Evolutionary conservation across 139 green algal genomes (phyloP), one percentile per base, ranked within the genome.

Genomic region (Haematococcus lacustris): DNA sequence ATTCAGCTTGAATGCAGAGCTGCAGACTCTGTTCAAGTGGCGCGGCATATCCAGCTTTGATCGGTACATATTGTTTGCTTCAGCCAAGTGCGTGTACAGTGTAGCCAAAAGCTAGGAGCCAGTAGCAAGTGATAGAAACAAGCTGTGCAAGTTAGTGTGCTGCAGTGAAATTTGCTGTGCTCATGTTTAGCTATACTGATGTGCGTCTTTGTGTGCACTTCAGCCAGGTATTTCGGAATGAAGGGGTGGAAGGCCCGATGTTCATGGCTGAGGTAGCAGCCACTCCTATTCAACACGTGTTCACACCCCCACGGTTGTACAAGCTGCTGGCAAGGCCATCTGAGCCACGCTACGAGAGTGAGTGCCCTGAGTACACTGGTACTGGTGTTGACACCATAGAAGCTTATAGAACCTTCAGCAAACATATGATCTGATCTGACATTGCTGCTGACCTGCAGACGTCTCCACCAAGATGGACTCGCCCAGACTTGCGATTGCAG

Each of bases 381-480:
- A 21, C 13, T n/a, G n/a, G n/a, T n/a, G n/a, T n/a, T n/a, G 47
- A 57, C 13, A 57, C 21, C 47, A 57, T 57, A 57, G 47, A 57
- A 57, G 47, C 47, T 57, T 57, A 13, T 57, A 57, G 47, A 57
- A 57, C 13, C 47, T 57, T 13, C 21, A 28, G 47, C 13, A 57
- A 57, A 57, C 13, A 21, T 28, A 57, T 57, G 47, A 21, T 21
- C 47, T 57, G 21, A 57, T 57, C 21, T 57, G 47, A 57, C 47
- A 57, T 57, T 21, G 47, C 47, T 21, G 13, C 47, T 57, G 47
- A 57, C 47, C 47, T 68, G 7, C 62, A 68, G 62, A 28, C 34
- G 33, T 68, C 62, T 68, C 62, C 62, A 68, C 62, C 62, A 68
- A 68, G 62, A 68, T 68, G 62, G 62, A 68, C 6, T 68, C 62